Evolutionary conservation across 495 filamentous ascomycete genomes (phyloP).

Genomic region (Trichoderma reesei): DNA sequence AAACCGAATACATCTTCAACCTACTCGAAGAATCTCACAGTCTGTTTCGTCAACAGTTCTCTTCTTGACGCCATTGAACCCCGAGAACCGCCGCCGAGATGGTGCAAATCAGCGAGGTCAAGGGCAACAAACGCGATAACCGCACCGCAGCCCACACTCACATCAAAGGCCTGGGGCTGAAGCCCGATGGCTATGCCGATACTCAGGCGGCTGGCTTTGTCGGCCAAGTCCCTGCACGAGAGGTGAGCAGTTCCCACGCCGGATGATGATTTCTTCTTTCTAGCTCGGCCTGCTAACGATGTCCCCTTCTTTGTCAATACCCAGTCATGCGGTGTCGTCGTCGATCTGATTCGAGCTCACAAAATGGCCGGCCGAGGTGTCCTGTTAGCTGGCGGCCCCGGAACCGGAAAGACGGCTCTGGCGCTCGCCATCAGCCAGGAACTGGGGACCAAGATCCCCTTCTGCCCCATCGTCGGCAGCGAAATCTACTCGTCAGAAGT

Average conservation of each 20-base stretch:
- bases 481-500: constrained; percentile 96
- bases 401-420: constrained; percentile 94
- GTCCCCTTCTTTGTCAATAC: background rate
- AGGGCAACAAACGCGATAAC: constrained; percentile 89
- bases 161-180: constrained; percentile 86
- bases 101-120: constrained; percentile 94
- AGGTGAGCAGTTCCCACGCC: constrained; percentile 40
- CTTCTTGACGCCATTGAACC: background rate
- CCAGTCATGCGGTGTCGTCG: constrained; percentile 81
- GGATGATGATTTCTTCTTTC: background rate
- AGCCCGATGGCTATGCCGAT: constrained; percentile 73
- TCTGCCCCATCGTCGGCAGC: constrained; percentile 92
- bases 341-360: constrained; percentile 86
- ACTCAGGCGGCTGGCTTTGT: constrained; percentile 70
- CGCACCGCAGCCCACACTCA: constrained; percentile 94
- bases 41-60: background rate
- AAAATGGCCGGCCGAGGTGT: constrained; percentile 97
- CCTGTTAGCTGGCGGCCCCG: constrained; percentile 79
- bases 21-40: background rate
- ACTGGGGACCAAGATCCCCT: constrained; percentile 92
- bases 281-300: constrained; percentile 4
- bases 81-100: constrained; percentile 35
- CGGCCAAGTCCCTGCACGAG: constrained; percentile 77
- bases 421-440: constrained; percentile 91
- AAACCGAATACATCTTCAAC: background rate